A percentile compares a stretch with the other conserved stretches of the same genome.
These are phyloP conservation scores for Claviceps sp. DNA, from an alignment of 2,329 filamentous ascomycete genomes.

Conservation along the genomic window DNA sequence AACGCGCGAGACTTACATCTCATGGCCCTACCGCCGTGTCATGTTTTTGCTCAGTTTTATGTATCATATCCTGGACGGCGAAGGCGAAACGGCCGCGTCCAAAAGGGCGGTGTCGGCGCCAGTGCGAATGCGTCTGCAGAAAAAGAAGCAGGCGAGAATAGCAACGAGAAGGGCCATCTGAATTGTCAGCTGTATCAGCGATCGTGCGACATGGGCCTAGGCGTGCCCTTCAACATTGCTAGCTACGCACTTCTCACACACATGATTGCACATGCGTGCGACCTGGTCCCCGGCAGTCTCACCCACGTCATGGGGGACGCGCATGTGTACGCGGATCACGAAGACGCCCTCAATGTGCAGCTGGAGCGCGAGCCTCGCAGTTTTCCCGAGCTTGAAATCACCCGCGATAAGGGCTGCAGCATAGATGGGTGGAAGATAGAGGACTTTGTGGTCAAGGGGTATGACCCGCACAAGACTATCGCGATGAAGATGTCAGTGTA, in stretches of 20 bases:
- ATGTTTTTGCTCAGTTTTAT: slow-evolving; percentile 97
- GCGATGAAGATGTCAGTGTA: slow-evolving; percentile 98
- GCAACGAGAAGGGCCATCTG: slow-evolving; percentile 44
- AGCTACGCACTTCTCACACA: slow-evolving; percentile 88
- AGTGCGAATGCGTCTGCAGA: neutral
- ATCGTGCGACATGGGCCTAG: slow-evolving; percentile 92
- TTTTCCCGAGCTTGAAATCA: slow-evolving; percentile 70
- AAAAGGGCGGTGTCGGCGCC: neutral
- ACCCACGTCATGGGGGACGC: slow-evolving; percentile 97
- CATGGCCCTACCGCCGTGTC: slow-evolving; percentile 89
- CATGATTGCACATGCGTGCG: slow-evolving; percentile 82
- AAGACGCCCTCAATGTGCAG: slow-evolving; percentile 74
- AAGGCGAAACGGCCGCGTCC: neutral
- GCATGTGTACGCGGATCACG: slow-evolving; percentile 90
- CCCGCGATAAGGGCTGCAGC: slow-evolving; percentile 50
- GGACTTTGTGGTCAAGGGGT: slow-evolving; percentile 78
- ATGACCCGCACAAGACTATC: slow-evolving; percentile 82
- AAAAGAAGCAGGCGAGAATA: neutral
- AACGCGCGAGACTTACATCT: slow-evolving; percentile 74
- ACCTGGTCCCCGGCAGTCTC: slow-evolving; percentile 71
- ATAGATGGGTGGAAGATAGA: slow-evolving; percentile 86
- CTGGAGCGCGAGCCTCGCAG: slow-evolving; percentile 63
- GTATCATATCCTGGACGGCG: slow-evolving; percentile 52
- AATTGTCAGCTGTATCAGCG: slow-evolving; percentile 89
- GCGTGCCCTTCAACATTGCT: slow-evolving; percentile 96